phyloP scores from a whole-genome alignment of 805 yeast species.

The Monosporozyma solicola region DNA sequence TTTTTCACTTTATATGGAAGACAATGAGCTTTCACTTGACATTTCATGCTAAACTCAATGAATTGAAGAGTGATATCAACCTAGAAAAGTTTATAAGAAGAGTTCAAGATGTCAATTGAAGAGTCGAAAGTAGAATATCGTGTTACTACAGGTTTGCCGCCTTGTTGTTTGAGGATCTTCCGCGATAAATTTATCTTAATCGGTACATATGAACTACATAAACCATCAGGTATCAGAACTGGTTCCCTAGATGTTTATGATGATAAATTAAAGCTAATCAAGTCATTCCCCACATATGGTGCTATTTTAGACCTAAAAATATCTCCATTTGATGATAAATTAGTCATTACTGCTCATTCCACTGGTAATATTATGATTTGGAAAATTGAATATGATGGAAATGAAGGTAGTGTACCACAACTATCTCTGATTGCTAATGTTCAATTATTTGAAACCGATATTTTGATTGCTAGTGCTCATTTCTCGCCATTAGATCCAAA shows the following conservation, averaged over 20 bases:
- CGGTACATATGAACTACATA: constrained; percentile 76
- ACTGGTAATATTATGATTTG: constrained; percentile 68
- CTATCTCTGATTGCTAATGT: constrained; percentile 26
- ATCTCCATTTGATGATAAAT: constrained; percentile 41
- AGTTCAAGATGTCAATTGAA: not conserved
- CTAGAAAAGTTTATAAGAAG: not conserved
- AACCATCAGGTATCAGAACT: constrained; percentile 45
- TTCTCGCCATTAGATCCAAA: constrained; percentile 39
- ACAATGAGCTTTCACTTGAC: not conserved
- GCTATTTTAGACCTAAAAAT: constrained; percentile 76
- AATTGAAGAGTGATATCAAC: not conserved
- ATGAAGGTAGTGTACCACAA: not conserved
- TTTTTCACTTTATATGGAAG: not conserved
- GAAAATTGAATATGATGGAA: constrained; percentile 29
- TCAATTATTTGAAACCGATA: constrained; percentile 40
- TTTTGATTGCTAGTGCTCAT: constrained; percentile 55
- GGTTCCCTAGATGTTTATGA: constrained; percentile 50
- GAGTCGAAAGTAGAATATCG: not conserved
- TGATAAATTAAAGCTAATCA: constrained; percentile 16
- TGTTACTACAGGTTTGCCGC: constrained; percentile 52
- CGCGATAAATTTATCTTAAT: constrained; percentile 42
- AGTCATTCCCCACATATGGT: constrained; percentile 34
- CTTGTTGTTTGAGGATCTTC: constrained; percentile 66
- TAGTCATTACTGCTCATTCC: constrained; percentile 63
- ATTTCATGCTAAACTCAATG: not conserved